Evolutionary conservation across 192 early-diverging fungal species (phyloP), one percentile per base, ranked within the genome.

Genomic region (Bifiguratus adelaidae): DNA sequence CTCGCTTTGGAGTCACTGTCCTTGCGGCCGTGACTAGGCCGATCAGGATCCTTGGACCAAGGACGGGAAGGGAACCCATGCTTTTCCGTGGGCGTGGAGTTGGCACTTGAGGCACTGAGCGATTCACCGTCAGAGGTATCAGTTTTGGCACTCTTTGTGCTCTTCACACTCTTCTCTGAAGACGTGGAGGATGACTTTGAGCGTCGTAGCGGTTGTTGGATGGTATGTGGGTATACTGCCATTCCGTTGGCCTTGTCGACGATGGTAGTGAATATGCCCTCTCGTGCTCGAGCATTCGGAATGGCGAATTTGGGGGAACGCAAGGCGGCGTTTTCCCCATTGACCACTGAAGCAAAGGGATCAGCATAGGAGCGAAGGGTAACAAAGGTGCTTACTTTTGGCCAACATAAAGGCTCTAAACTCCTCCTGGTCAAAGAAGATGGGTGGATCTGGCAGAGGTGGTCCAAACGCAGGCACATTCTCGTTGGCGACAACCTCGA

Each of bases 241-340:
- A 22, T 15, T 7, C 21, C 7, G 3, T 32, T 29, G 13, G 19
- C 15, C 27, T 60, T 61, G 23, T 64, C 55, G 1, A 71, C 68
- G 26, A 71, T 28, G 48, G 48, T 61, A n/a, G 53, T 54, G 42
- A 75, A 38, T 36, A 70, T 70, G 7, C 72, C 72, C 33, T 67
- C 66, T 2, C 74, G 57, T 23, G 74, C 71, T 36, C 74, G 38
- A 18, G 56, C 52, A 43, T 63, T 61, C 12, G 71, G 71, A 22
- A 51, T 50, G 12, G 64, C 55, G 43, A 77, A 52, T 33, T 70
- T 65, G 4, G 71, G 70, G 35, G 74, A 67, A 43, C 70, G 73
- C 29, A 68, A 63, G 2, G 70, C 74, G 2, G 74, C 68, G 50
- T 77, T 73, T 18, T 73, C 68, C 25, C 65, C 74, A 57, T 77